Evolutionary conservation across 345 rosid genomes (phyloP).

Genomic region (Angophora floribunda): DNA sequence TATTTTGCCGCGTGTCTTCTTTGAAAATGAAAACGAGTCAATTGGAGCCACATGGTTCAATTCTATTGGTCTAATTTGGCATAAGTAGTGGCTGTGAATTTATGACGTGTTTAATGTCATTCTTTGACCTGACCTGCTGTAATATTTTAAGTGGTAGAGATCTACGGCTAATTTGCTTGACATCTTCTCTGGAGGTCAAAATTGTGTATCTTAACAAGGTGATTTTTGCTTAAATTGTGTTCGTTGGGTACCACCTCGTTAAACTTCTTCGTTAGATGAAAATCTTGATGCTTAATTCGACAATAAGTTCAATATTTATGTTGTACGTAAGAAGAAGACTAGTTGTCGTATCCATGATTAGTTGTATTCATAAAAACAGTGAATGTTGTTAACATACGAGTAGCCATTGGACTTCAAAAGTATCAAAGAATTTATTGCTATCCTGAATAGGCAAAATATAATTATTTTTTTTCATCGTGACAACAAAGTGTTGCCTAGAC

Average conservation of each 20-base stretch:
- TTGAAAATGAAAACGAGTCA: not conserved
- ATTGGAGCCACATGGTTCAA: not conserved
- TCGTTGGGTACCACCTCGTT: not conserved
- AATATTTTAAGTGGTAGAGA: not conserved
- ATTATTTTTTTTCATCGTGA: no score
- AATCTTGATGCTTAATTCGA: not conserved
- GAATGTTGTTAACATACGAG: not conserved
- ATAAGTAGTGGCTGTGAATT: not conserved
- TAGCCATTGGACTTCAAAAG: not conserved
- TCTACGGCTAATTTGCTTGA: not conserved
- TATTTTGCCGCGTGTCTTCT: not conserved
- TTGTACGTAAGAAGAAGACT: not conserved
- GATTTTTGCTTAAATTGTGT: not conserved
- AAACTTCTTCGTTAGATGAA: not conserved
- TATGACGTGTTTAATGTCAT: not conserved
- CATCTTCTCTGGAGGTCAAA: not conserved
- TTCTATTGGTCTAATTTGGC: not conserved
- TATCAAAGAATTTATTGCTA: not conserved
- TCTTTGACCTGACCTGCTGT: not conserved
- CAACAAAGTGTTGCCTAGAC: no score
- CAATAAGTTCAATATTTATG: not conserved
- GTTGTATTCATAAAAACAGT: not conserved
- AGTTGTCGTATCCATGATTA: not conserved
- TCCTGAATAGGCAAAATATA: no score
- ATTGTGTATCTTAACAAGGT: not conserved